Evolutionary conservation across 2,329 filamentous ascomycete species (phyloP).

Genomic region (Fusarium sp.): DNA sequence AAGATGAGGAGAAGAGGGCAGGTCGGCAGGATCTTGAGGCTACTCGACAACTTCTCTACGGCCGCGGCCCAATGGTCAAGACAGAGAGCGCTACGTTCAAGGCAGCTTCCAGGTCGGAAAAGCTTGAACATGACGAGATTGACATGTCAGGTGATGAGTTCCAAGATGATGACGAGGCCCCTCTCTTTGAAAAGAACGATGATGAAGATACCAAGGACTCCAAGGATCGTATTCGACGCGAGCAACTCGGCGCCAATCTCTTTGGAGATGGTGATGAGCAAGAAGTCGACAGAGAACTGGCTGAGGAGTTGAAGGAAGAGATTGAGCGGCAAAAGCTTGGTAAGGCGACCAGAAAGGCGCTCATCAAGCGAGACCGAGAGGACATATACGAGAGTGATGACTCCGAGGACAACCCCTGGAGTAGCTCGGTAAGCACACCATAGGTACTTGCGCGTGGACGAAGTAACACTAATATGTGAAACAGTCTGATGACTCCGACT

Average conservation of each 20-base stretch:
- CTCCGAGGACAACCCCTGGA: constrained; percentile 55
- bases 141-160: constrained; percentile 77
- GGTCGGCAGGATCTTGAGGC: constrained; percentile 68
- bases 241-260: constrained; percentile 86
- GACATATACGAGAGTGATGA: constrained; percentile 81
- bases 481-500: constrained; percentile 59
- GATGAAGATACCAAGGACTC: constrained; percentile 81
- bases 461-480: constrained; percentile 32
- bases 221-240: constrained; percentile 75
- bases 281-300: constrained; percentile 76
- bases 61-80: constrained; percentile 66
- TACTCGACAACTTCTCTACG: constrained; percentile 60
- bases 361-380: constrained; percentile 86
- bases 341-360: constrained; percentile 78
- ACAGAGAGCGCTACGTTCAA: constrained; percentile 71
- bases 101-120: constrained; percentile 67
- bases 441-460: neutral
- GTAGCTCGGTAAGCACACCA: constrained; percentile 47
- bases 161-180: constrained; percentile 85
- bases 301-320: constrained; percentile 72
- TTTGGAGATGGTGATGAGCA: constrained; percentile 75
- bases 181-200: constrained; percentile 76
- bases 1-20: constrained; percentile 66
- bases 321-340: constrained; percentile 73
- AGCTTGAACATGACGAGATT: constrained; percentile 73